Conservation (phyloP, 371 early-diverging fungal genomes). For the Umbelopsis sp. region DNA sequence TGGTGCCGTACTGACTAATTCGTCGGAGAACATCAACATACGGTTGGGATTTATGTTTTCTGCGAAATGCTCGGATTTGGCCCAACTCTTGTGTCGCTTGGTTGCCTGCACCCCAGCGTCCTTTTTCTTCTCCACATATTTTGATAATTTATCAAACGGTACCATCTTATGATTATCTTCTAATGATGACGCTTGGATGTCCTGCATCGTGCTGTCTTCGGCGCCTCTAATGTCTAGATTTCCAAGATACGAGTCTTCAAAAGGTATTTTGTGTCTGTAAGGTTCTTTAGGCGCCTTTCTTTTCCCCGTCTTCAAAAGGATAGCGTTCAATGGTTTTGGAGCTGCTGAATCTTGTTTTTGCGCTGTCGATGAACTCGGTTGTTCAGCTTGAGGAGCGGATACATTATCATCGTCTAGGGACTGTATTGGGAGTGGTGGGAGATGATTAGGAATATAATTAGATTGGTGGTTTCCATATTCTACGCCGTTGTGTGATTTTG, state of each 20-base stretch:
- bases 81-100: slow-evolving; percentile 30
- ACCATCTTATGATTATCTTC: slow-evolving; percentile 13
- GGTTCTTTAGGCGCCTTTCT: slow-evolving; percentile 51
- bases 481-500: not conserved
- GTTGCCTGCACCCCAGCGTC: slow-evolving; percentile 21
- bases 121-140: slow-evolving; percentile 28
- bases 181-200: slow-evolving; percentile 18
- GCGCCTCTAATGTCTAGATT: slow-evolving; percentile 14
- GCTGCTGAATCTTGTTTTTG: slow-evolving; percentile 15
- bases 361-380: slow-evolving; percentile 16
- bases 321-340: slow-evolving; percentile 29
- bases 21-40: slow-evolving; percentile 28
- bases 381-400: slow-evolving; percentile 18
- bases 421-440: slow-evolving; percentile 48
- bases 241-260: slow-evolving; percentile 50
- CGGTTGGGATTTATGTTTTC: slow-evolving; percentile 5
- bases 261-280: slow-evolving; percentile 56
- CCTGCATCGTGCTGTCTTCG: slow-evolving; percentile 26
- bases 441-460: slow-evolving; percentile 43
- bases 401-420: slow-evolving; percentile 33
- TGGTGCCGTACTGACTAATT: slow-evolving; percentile 44
- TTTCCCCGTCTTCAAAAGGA: slow-evolving; percentile 42
- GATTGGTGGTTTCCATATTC: slow-evolving; percentile 29
- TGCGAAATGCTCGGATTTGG: slow-evolving; percentile 28
- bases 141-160: slow-evolving; percentile 28